phyloP scores from a whole-genome alignment of 257 asterid species.

The Prunella vulgaris region DNA sequence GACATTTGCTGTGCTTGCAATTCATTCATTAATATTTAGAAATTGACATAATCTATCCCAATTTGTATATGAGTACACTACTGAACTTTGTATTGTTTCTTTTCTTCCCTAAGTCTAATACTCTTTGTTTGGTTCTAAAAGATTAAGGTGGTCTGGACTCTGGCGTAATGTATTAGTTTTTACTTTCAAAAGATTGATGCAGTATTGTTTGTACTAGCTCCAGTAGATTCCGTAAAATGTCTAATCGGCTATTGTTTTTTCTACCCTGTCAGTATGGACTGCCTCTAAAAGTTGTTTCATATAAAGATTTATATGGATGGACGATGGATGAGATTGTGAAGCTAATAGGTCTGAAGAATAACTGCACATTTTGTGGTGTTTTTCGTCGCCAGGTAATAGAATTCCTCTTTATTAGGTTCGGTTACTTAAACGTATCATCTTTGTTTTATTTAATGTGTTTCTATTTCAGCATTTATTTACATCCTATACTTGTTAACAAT shows the following conservation, averaged over 20 bases:
- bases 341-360: slow-evolving; percentile 91
- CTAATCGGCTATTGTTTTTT: slow-evolving; percentile 13
- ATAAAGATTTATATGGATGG: slow-evolving; percentile 94
- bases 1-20: background rate
- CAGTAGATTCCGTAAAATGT: background rate
- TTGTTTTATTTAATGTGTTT: background rate
- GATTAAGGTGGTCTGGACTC: background rate
- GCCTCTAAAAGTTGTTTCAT: slow-evolving; percentile 90
- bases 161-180: background rate
- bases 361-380: slow-evolving; percentile 98
- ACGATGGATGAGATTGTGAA: slow-evolving; percentile 99
- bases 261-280: slow-evolving; percentile 70
- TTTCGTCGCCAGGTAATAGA: slow-evolving; percentile 91
- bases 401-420: background rate
- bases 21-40: background rate
- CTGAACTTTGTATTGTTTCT: slow-evolving; percentile 1
- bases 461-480: background rate
- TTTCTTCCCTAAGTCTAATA: background rate
- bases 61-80: background rate
- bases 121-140: background rate
- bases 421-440: background rate
- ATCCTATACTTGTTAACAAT: background rate
- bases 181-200: background rate
- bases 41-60: background rate
- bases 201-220: background rate